Conservation (phyloP, 2,329 filamentous ascomycete genomes). For the Paramyrothecium sp. region DNA sequence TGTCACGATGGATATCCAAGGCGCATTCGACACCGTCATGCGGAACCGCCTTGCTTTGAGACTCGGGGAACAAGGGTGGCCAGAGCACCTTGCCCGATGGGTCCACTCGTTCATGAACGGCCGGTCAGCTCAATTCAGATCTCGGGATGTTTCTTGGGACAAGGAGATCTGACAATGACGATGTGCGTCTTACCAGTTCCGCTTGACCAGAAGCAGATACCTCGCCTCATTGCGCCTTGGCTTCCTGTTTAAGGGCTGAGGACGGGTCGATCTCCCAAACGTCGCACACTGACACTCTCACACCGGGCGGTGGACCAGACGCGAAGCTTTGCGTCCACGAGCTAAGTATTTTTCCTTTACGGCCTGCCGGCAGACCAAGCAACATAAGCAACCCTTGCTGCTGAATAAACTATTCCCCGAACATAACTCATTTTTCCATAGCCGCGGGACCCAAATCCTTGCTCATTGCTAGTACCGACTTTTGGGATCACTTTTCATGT, state of each 20-base stretch:
- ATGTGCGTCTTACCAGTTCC: not conserved
- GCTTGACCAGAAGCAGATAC: not conserved
- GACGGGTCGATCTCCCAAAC: not conserved
- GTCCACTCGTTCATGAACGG: slow-evolving; percentile 11
- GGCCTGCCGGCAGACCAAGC: not conserved
- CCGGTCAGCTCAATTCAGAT: slow-evolving; percentile 1
- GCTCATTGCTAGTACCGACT: too few species aligned
- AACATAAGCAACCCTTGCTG: not conserved
- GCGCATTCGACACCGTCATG: slow-evolving; percentile 15
- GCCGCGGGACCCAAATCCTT: too few species aligned
- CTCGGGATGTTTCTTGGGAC: not conserved
- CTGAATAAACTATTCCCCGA: too few species aligned
- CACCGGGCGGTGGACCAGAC: not conserved
- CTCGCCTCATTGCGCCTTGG: not conserved
- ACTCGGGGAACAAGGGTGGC: slow-evolving; percentile 13
- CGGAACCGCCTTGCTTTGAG: slow-evolving; percentile 12
- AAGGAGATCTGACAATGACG: not conserved
- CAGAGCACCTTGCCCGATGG: slow-evolving; percentile 7
- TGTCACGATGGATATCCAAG: slow-evolving; percentile 13
- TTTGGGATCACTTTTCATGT: too few species aligned
- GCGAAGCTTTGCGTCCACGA: not conserved
- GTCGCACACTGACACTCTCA: not conserved
- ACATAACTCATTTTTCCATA: too few species aligned
- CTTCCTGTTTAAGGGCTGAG: not conserved
- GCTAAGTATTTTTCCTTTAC: not conserved